Evolutionary conservation across 495 filamentous ascomycete genomes (phyloP).

Genomic region (Penicillium ucsense): DNA sequence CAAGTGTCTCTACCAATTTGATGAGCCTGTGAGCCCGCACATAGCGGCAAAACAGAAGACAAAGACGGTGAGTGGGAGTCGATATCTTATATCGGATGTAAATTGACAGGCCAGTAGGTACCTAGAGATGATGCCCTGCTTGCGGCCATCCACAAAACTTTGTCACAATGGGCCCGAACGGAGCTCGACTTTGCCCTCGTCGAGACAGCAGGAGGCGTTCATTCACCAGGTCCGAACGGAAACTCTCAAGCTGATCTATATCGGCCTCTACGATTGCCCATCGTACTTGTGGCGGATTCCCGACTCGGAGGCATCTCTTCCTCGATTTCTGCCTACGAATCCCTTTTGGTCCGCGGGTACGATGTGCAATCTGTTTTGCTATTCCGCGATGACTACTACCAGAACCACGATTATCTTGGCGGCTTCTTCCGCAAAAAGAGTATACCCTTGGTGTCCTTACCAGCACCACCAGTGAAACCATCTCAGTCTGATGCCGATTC

Average conservation of each 20-base stretch:
- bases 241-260: conserved; percentile 68
- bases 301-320: conserved; percentile 65
- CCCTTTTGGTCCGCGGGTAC: conserved; percentile 60
- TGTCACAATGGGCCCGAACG: conserved; percentile 30
- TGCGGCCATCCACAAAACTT: conserved; percentile 34
- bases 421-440: conserved; percentile 51
- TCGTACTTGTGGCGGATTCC: conserved; percentile 62
- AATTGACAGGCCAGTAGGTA: conserved; percentile 16
- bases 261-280: conserved; percentile 56
- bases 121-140: conserved; percentile 40
- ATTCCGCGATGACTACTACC: conserved; percentile 51
- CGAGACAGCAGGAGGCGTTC: conserved; percentile 69
- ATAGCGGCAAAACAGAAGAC: conserved; percentile 45
- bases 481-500: conserved; percentile 17
- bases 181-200: conserved; percentile 44
- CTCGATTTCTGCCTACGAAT: conserved; percentile 68
- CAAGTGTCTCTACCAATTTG: conserved; percentile 57
- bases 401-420: conserved; percentile 54
- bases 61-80: conserved; percentile 14
- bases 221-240: conserved; percentile 65
- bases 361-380: conserved; percentile 57
- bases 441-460: conserved; percentile 44
- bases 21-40: conserved; percentile 64
- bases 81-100: not conserved
- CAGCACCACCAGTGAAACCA: conserved; percentile 39